Base-by-base conservation (phyloP, 371 early-diverging fungal species). In the Coemansia sp. region DNA sequence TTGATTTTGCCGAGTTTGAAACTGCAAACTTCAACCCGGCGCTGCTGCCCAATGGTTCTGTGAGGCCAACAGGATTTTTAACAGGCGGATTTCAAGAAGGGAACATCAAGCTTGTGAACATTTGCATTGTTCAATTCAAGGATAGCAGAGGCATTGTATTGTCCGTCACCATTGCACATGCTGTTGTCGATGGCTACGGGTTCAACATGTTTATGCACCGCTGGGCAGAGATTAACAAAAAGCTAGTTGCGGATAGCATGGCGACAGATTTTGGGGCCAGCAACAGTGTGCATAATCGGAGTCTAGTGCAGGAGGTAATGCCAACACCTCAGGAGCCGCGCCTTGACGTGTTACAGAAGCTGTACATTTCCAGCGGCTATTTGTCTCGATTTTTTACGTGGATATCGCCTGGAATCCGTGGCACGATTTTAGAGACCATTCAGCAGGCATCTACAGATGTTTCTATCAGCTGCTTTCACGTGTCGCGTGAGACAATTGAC, bases 131-230 rank as follows among this genome's bases (percentile, higher is more conserved):
- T 7, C 25, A 65, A 26, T 40, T 68, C 0, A 42, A 9, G 18
- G 33, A 68, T 9, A 50, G 47, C 39, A 65, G 48, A 33, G 68
- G 68, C 12, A 21, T 65, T 39, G 44, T 48, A 2, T 9, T 68
- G n/a, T 39, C 55, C 18, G 40, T 16, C 6, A 55, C 25, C 14
- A 11, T 55, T 11, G 37, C 47, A 1, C 68, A 68, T 18, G 42
- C 18, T 20, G 18, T 51, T 1, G 40, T 64, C 3, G 72, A 69
- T 33, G 72, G 56, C 7, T n/a, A 26, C 3, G 72, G 72, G 6
- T 64, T 42, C 21, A 50, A 40, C 37, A 25, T 11, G 30, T 68
- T 72, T 56, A 21, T 64, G 12, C 48, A 37, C 2, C 60, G 33
- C 2, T 72, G 72, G 69, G 53, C 69, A 3, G 12, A 11, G 0